Conservation (phyloP, 768 basidiomycete genomes). For the Gelatoporia subvermispora region DNA sequence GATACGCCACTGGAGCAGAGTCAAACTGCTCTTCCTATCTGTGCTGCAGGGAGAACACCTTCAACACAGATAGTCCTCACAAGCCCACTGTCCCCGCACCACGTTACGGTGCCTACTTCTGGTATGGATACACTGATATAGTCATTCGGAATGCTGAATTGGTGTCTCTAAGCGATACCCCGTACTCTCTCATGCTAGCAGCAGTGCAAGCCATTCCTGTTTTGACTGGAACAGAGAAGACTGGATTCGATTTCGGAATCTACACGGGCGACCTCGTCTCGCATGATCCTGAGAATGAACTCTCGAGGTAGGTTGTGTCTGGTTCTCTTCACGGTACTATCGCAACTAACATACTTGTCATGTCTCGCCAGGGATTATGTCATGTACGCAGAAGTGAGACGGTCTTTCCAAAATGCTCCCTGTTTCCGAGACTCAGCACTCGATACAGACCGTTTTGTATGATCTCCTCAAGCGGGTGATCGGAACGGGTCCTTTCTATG, state of each 20-base stretch:
- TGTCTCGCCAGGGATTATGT: constrained; percentile 53
- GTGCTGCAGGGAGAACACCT: constrained; percentile 58
- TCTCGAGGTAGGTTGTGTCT: constrained; percentile 57
- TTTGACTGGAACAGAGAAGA: constrained; percentile 53
- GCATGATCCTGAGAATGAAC: constrained; percentile 63
- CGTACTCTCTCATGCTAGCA: constrained; percentile 53
- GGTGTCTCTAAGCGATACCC: constrained; percentile 60
- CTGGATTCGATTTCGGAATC: constrained; percentile 62
- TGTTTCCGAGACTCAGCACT: no score
- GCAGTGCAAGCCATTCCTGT: constrained; percentile 64
- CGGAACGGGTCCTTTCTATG: constrained; percentile 66
- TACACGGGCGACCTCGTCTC: constrained; percentile 74
- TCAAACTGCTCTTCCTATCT: constrained; percentile 64
- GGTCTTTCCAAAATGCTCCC: no score
- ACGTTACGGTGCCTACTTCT: constrained; percentile 59
- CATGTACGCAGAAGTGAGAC: constrained; percentile 56
- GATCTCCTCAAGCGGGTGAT: constrained; percentile 61
- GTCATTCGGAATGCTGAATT: background rate
- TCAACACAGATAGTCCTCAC: constrained; percentile 48
- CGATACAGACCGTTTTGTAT: constrained; percentile 60
- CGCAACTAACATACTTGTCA: no score
- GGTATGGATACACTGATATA: constrained; percentile 25
- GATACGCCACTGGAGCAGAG: constrained; percentile 65
- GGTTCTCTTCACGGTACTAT: no score
- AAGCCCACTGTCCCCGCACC: constrained; percentile 53